Evolutionary conservation across 352 stramenopile genomes (phyloP).

Genomic region (Elongisporangium anandrum): DNA sequence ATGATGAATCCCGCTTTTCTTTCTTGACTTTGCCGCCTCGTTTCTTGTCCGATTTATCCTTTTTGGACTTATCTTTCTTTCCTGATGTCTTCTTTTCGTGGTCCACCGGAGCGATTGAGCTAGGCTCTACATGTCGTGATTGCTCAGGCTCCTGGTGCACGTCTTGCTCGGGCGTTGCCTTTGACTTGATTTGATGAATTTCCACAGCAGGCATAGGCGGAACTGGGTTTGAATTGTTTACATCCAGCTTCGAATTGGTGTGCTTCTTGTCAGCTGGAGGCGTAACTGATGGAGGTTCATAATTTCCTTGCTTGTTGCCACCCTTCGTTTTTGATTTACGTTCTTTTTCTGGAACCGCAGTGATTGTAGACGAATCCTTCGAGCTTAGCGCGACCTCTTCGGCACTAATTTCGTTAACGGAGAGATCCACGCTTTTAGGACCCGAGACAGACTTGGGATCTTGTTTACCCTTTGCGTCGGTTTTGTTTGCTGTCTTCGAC

Average conservation of each 20-base stretch:
- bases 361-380: not conserved
- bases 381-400: not conserved
- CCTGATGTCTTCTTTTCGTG: not conserved
- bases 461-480: not conserved
- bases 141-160: not conserved
- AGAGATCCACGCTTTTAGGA: not conserved
- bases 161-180: not conserved
- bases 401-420: not conserved
- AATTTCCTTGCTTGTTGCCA: not conserved
- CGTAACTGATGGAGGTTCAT: not conserved
- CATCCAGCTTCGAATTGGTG: not conserved
- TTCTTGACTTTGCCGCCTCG: slow-evolving; percentile 46
- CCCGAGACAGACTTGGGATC: not conserved
- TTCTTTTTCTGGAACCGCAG: not conserved
- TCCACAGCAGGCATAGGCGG: not conserved
- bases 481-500: not conserved
- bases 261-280: not conserved
- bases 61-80: slow-evolving; percentile 52
- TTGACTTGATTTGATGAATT: not conserved
- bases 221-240: not conserved
- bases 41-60: slow-evolving; percentile 51
- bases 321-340: not conserved
- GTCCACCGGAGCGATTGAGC: not conserved
- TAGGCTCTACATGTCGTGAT: not conserved
- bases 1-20: slow-evolving; percentile 46